phyloP scores from a whole-genome alignment of 345 rosid species.

The Arabis hirsuta region DNA sequence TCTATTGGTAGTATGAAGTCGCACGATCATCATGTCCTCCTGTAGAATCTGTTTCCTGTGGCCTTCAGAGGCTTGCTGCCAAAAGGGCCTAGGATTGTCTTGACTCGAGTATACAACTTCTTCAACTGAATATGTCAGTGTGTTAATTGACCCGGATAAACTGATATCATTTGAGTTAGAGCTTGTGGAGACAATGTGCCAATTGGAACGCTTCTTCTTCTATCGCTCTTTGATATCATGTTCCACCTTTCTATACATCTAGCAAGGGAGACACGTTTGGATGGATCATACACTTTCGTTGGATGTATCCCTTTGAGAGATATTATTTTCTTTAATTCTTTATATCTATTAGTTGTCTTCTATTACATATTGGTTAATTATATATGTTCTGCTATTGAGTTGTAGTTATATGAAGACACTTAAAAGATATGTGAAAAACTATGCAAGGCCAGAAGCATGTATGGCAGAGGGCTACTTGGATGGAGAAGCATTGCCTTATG shows the following conservation, averaged over 20 bases:
- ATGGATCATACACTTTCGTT: neutral
- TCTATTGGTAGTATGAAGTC: too few relatives aligned
- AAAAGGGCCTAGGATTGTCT: too few relatives aligned
- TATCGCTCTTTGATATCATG: conserved; percentile 3
- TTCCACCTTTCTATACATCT: conserved; percentile 2
- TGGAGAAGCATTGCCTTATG: neutral
- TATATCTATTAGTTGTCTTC: too few relatives aligned
- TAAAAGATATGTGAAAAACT: neutral
- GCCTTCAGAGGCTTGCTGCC: too few relatives aligned
- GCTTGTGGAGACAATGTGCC: conserved; percentile 64
- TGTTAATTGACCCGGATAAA: neutral
- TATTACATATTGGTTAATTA: too few relatives aligned
- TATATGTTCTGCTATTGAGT: too few relatives aligned
- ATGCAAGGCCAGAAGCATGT: conserved; percentile 6
- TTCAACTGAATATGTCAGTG: neutral
- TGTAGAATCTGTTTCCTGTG: too few relatives aligned
- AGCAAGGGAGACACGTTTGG: neutral
- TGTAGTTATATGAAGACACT: neutral
- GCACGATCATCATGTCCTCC: too few relatives aligned
- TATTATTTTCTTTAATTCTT: neutral
- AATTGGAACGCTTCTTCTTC: conserved; percentile 58
- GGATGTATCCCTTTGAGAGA: conserved; percentile 27
- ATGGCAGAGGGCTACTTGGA: conserved; percentile 10
- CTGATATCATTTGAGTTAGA: neutral
- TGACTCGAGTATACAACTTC: too few relatives aligned